These are phyloP conservation scores for Hyphochytrium catenoides DNA, from an alignment of 352 stramenopile genomes.

Conservation along the genomic window DNA sequence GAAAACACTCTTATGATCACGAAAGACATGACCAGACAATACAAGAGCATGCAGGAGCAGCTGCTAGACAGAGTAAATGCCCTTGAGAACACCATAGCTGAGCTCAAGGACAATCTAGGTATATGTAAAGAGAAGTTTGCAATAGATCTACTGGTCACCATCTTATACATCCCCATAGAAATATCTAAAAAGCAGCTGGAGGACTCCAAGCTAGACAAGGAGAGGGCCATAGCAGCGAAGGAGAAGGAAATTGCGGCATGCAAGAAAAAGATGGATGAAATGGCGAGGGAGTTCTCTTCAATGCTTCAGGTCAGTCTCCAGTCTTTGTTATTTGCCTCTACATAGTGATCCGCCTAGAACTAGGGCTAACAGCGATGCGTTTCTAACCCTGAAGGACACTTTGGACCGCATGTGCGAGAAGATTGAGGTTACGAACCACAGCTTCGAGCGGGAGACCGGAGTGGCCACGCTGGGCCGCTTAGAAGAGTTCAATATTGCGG, in stretches of 20 bases:
- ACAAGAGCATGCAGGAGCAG: conserved; percentile 88
- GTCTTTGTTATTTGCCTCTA: too few species aligned
- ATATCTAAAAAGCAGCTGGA: conserved; percentile 54
- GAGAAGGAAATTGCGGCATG: conserved; percentile 65
- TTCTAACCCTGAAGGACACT: conserved; percentile 75
- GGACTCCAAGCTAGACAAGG: conserved; percentile 70
- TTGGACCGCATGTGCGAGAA: conserved; percentile 80
- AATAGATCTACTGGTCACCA: background rate
- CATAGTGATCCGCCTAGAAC: too few species aligned
- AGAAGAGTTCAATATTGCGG: conserved; percentile 61
- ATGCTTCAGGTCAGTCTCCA: too few species aligned
- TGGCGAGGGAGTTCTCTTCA: conserved; percentile 75
- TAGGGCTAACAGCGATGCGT: too few species aligned
- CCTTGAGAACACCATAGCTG: conserved; percentile 71
- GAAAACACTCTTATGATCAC: conserved; percentile 74
- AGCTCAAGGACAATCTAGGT: conserved; percentile 73
- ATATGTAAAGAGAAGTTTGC: background rate
- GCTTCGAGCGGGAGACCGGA: conserved; percentile 47
- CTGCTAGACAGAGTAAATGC: conserved; percentile 56
- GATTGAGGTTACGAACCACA: conserved; percentile 73
- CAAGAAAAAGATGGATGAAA: conserved; percentile 81
- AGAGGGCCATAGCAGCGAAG: conserved; percentile 62
- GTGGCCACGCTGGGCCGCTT: conserved; percentile 49
- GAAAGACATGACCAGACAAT: conserved; percentile 84
- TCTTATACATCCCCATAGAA: conserved; percentile 16